Evolutionary conservation across 306 rosid genomes (phyloP).

Genomic region (Acmispon strigosus): DNA sequence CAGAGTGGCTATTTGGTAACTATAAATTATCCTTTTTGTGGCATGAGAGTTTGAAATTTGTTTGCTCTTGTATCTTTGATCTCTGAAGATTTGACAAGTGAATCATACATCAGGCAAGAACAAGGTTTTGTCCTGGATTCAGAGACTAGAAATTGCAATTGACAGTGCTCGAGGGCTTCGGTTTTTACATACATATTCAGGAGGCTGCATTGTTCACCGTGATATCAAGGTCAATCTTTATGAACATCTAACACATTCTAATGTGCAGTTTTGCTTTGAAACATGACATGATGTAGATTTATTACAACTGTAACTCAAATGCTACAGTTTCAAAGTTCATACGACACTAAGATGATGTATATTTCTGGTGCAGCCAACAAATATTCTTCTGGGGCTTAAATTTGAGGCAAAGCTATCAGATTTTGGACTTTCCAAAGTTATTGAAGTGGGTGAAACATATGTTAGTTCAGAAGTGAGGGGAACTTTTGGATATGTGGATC

Average conservation of each 20-base stretch:
- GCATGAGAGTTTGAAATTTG: neutral
- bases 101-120: constrained; percentile 39
- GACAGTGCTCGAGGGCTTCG: constrained; percentile 58
- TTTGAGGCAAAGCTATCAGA: constrained; percentile 64
- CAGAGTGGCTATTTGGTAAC: constrained; percentile 68
- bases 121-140: constrained; percentile 48
- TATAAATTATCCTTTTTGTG: neutral
- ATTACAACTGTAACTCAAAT: neutral
- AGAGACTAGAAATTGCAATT: constrained; percentile 54
- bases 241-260: neutral
- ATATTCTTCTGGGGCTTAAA: constrained; percentile 55
- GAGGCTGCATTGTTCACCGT: constrained; percentile 69
- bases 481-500: constrained; percentile 64
- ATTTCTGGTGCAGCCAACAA: constrained; percentile 46
- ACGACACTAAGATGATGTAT: neutral
- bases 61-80: neutral
- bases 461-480: constrained; percentile 66
- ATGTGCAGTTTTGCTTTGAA: neutral
- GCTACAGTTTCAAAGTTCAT: neutral
- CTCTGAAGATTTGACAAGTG: constrained; percentile 13
- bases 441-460: constrained; percentile 40
- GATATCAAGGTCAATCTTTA: constrained; percentile 51
- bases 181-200: constrained; percentile 52
- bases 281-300: neutral
- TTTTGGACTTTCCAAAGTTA: constrained; percentile 55